phyloP scores from a whole-genome alignment of 495 filamentous ascomycete species.

The Penicillium tannophilum region DNA sequence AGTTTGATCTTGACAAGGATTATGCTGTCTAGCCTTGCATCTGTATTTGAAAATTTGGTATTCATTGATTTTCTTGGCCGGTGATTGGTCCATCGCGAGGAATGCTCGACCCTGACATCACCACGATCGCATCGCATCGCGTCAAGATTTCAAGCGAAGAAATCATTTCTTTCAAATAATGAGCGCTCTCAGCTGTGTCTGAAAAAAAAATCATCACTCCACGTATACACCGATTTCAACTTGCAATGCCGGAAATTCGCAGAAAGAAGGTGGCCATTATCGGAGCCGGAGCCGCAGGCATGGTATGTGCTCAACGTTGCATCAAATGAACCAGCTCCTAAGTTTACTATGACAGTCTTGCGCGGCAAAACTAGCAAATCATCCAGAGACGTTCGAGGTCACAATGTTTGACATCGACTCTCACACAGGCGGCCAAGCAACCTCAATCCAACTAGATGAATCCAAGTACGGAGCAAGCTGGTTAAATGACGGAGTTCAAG shows the following conservation, averaged over 20 bases:
- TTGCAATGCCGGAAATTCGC: conserved; percentile 10
- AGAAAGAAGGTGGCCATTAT: conserved; percentile 56
- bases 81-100: conserved; percentile 26
- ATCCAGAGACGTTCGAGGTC: conserved; percentile 72
- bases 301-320: conserved; percentile 37
- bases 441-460: conserved; percentile 72
- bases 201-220: too few species aligned
- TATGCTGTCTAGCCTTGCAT: not conserved
- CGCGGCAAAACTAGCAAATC: conserved; percentile 70
- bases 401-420: conserved; percentile 69
- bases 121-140: conserved; percentile 13
- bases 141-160: conserved; percentile 4
- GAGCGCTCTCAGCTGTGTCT: too few species aligned
- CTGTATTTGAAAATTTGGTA: not conserved
- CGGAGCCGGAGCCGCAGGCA: conserved; percentile 66
- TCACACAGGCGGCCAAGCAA: conserved; percentile 80
- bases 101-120: conserved; percentile 26
- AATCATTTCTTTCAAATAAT: not conserved
- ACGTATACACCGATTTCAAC: not conserved
- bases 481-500: conserved; percentile 87
- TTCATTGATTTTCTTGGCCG: conserved; percentile 2
- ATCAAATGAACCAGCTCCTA: conserved; percentile 5
- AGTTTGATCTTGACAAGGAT: not conserved
- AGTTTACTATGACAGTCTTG: conserved; percentile 58
- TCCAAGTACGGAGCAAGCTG: conserved; percentile 67